phyloP scores from a whole-genome alignment of 441 rosid genomes.

The Arabidopsis hybrid region DNA sequence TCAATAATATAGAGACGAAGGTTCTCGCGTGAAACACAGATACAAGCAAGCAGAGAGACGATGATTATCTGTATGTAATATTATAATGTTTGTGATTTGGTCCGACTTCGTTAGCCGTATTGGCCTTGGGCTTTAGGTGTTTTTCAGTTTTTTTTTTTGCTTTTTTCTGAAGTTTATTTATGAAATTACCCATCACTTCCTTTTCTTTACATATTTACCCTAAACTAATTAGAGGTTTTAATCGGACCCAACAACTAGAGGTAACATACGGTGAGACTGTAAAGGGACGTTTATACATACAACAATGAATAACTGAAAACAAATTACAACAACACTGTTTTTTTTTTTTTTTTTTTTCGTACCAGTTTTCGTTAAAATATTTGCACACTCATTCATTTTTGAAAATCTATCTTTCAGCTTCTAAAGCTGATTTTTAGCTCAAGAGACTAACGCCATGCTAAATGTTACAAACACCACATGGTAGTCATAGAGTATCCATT shows the following conservation, averaged over 20 bases:
- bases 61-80: not conserved
- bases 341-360: not conserved
- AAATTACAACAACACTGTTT: not conserved
- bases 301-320: not conserved
- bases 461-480: not conserved
- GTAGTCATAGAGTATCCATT: not conserved
- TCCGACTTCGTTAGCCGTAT: conserved; percentile 1
- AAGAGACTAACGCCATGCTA: not conserved
- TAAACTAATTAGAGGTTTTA: too few species aligned
- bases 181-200: not conserved
- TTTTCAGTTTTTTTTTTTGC: not conserved
- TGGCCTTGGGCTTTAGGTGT: not conserved
- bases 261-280: not conserved
- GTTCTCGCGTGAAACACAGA: conserved; percentile 21
- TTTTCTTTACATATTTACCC: not conserved
- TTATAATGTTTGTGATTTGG: conserved; percentile 10
- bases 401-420: not conserved
- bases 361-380: not conserved
- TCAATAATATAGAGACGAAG: conserved; percentile 13
- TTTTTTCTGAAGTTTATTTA: not conserved
- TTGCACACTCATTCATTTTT: not conserved
- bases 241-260: too few species aligned
- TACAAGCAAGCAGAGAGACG: not conserved
- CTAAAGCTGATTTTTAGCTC: not conserved
- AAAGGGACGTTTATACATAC: not conserved